Evolutionary conservation across 1,284 basidiomycete species (phyloP), one percentile per base, ranked within the genome.

Genomic region (Trametes hirsuta): DNA sequence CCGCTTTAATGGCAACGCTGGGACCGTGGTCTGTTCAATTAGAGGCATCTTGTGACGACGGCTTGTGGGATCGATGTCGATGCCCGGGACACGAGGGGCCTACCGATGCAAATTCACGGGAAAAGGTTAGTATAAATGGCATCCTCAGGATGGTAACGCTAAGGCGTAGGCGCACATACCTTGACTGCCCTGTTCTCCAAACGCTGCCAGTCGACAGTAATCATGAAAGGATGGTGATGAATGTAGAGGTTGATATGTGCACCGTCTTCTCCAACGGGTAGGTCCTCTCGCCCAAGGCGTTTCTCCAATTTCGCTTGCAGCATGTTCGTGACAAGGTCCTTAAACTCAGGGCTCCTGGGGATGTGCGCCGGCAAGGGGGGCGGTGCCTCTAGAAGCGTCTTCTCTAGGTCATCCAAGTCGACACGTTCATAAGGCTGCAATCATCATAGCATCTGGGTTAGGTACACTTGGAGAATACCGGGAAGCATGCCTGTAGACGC

Each of bases 221-320:
- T 55, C 62, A 71, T 67, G 36, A 81, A 69, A 2, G 57, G 55
- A 34, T 71, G 67, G 5, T 30, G 22, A 10, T 68, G 64, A 4
- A 71, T 49, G 18, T 68, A 65, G 8, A 47, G 47, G 54, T 69
- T 69, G 53, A 62, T 45, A 44, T 54, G 42, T 10, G 50, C 47
- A 6, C 50, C 55, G 35, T 49, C 48, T 8, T 47, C 37, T 11
- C 47, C 71, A 21, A 75, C 72, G 9, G 70, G 55, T 37, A 68
- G 66, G n/a, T 69, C 53, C 22, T 53, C 30, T 8, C 69, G 67
- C 18, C 82, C 84, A 6, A 83, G 68, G 30, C 83, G 75, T 25
- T 75, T 67, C 39, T 81, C 69, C 4, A 40, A 42, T 39, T 10
- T 42, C 49, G 12, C n/a, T 30, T 18, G 37, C 47, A 65, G 66